Evolutionary conservation across 2,329 filamentous ascomycete species (phyloP), one percentile per base, ranked within the genome.

Genomic region (Aspergillus aculeatinus): DNA sequence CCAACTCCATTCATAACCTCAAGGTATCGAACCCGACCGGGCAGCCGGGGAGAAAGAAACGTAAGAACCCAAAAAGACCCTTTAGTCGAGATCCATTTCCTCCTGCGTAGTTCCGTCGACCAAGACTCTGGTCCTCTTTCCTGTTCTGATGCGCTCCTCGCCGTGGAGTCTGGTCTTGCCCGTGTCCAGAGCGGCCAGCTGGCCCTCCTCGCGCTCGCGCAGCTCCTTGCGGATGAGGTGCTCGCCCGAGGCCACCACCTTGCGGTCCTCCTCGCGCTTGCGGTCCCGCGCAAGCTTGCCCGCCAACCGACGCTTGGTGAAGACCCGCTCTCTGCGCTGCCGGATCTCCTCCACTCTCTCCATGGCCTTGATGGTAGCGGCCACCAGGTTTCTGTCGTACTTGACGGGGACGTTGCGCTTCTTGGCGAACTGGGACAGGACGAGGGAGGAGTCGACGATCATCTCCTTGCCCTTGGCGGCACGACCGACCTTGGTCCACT

Each of bases 401-500:
- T 94, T 91, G 63, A 96, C 87, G 67, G 95, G 95, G 33, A 96
- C 87, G 83, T 99, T 97, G 82, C 95, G 90, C 74, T 92, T 90
- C 68, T 92, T 90, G 64, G 91, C 90, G 80, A 98, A 96, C 73
- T 92, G 89, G 39, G 76, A 78, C 19, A 80, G 73, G 25, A 80
- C 71, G 62, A 99, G 88, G 33, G 94, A 96, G 71, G 87, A 90
- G 83, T 99, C 95, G 78, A 98, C 93, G 59, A 91, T 90, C 91
- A 96, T 88, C 78, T 87, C 85, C 81, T 92, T 96, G 81, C 91
- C 91, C 60, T 90, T 89, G 19, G 89, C 86, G 74, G 89, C 89
- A 73, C 92, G 89, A 85, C 93, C 94, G 55, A 91, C 88, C 83
- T 97, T 96, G 64, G 94, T 97, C 95, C 94, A 97, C 79, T 92